Conservation (phyloP, 1,284 basidiomycete genomes). For the Moniliella sp. region DNA sequence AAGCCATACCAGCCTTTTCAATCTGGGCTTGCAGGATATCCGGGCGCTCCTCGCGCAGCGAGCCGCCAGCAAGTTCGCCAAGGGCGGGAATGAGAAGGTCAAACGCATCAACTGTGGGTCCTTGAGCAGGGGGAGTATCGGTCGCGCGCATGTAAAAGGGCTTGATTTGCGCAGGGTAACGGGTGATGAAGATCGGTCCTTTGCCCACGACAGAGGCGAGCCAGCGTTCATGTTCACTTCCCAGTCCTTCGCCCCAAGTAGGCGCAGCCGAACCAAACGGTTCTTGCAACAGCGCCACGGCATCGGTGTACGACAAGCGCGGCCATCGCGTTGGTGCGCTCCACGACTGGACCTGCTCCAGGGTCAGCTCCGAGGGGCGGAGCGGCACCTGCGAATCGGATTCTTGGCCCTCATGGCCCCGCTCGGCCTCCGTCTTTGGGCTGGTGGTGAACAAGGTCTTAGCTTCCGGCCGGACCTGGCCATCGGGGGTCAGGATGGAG, state of each 20-base stretch:
- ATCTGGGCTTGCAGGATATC: constrained; percentile 19
- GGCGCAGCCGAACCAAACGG: constrained; percentile 31
- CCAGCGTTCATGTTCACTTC: constrained; percentile 79
- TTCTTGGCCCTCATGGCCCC: too few relatives aligned
- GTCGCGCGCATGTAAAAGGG: constrained; percentile 69
- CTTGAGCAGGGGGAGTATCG: background rate
- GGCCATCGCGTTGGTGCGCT: too few relatives aligned
- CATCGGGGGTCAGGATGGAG: constrained; percentile 2
- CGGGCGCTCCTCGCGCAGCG: constrained; percentile 63
- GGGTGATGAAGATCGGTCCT: constrained; percentile 69
- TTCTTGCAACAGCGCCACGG: constrained; percentile 43
- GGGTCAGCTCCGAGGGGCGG: too few relatives aligned
- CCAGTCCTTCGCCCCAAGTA: constrained; percentile 52
- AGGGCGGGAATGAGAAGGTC: constrained; percentile 69
- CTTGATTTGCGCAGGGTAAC: constrained; percentile 63
- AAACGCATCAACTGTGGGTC: constrained; percentile 67
- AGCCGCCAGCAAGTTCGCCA: constrained; percentile 79
- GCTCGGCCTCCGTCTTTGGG: too few relatives aligned
- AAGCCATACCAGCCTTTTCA: constrained; percentile 1
- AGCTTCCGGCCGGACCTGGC: too few relatives aligned
- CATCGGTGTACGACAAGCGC: constrained; percentile 61
- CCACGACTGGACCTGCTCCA: too few relatives aligned
- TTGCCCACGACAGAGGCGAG: constrained; percentile 46
- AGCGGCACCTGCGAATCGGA: too few relatives aligned
- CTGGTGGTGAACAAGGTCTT: too few relatives aligned